phyloP scores from a whole-genome alignment of 495 filamentous ascomycete genomes.

The Astrothelium macrocarpum region DNA sequence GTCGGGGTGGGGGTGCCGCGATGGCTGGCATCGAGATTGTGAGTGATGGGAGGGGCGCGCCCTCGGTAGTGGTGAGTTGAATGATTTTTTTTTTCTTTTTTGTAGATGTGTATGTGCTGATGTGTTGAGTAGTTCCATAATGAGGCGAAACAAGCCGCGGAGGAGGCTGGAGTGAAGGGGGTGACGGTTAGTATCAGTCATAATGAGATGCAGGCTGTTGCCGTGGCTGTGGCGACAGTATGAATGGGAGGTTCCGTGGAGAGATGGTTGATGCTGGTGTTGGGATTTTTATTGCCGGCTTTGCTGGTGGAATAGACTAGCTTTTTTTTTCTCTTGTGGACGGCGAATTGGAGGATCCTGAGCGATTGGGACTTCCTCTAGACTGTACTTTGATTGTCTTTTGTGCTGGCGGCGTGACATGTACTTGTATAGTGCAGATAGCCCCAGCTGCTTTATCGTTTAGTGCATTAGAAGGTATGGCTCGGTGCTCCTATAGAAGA shows the following conservation, averaged over 20 bases:
- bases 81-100: not conserved
- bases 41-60: constrained; percentile 69
- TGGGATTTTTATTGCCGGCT: not conserved
- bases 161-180: constrained; percentile 71
- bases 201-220: constrained; percentile 82
- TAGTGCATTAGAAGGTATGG: not conserved
- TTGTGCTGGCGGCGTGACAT: not conserved
- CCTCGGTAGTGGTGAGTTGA: constrained; percentile 68
- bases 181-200: constrained; percentile 92
- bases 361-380: not conserved
- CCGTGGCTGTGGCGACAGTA: constrained; percentile 56
- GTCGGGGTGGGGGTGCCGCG: constrained; percentile 78
- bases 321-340: not conserved
- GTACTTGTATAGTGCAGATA: not conserved
- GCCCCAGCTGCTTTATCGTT: not conserved
- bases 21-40: constrained; percentile 92
- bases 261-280: too few relatives aligned
- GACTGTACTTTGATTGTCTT: not conserved
- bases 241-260: too few relatives aligned
- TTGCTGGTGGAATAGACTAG: not conserved
- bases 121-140: constrained; percentile 60
- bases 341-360: not conserved
- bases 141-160: constrained; percentile 67
- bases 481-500: not conserved
- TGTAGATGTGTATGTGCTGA: constrained; percentile 3